A percentile compares a stretch with the other conserved stretches of the same genome.
Conservation (phyloP, 768 basidiomycete species). For the Pholiota molesta region DNA sequence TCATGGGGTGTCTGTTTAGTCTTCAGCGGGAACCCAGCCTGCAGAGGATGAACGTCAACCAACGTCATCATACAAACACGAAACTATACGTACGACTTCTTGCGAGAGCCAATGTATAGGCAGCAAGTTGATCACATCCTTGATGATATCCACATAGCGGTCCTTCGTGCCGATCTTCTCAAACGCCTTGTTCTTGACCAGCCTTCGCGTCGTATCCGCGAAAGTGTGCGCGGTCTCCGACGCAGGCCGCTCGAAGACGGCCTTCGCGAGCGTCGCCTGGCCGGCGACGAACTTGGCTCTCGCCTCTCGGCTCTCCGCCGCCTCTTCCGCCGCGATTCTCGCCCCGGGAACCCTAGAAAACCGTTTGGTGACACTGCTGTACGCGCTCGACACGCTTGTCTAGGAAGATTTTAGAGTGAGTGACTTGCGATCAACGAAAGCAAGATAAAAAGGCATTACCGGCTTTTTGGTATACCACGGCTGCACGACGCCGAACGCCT, state of each 20-base stretch:
- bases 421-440: not conserved
- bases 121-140: conserved; percentile 66
- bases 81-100: conserved; percentile 48
- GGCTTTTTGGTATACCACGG: conserved; percentile 25
- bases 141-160: conserved; percentile 58
- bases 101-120: conserved; percentile 65
- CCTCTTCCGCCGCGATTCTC: not conserved
- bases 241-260: conserved; percentile 25
- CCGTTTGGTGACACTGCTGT: not conserved
- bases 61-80: not conserved
- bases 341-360: not conserved
- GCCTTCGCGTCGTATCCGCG: conserved; percentile 29
- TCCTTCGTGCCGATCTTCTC: conserved; percentile 26
- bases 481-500: conserved; percentile 33
- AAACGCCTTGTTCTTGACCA: conserved; percentile 41
- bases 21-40: conserved; percentile 51
- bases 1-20: conserved; percentile 32
- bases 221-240: conserved; percentile 32
- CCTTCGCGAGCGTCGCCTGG: conserved; percentile 16
- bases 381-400: not conserved
- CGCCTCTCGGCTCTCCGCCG: not conserved
- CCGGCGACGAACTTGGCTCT: conserved; percentile 18
- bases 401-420: not conserved
- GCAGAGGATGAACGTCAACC: not conserved
- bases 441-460: conserved; percentile 5